Evolutionary conservation across 139 green algal species (phyloP).

Genomic region (Raphidocelis subcapitata): DNA sequence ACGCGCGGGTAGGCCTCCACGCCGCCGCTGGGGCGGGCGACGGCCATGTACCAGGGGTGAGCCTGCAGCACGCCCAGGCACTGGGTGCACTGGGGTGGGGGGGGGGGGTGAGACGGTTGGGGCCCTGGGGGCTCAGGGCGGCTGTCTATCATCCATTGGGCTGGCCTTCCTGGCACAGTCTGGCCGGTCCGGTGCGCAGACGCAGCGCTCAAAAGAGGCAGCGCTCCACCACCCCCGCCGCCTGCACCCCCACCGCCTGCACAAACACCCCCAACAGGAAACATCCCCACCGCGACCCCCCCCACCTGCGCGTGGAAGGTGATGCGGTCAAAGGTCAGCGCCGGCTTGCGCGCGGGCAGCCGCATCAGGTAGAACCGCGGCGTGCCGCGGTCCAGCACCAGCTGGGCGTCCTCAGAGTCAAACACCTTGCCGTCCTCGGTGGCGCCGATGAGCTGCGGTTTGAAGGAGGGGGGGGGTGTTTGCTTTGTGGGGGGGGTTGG

Average conservation of each 20-base stretch:
- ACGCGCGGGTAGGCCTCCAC: slow-evolving; percentile 39
- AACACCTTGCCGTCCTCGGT: slow-evolving; percentile 71
- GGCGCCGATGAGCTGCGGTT: slow-evolving; percentile 46
- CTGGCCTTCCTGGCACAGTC: too few relatives aligned
- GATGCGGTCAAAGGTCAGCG: slow-evolving; percentile 80
- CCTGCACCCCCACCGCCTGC: too few relatives aligned
- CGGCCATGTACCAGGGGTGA: slow-evolving; percentile 80
- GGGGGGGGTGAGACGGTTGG: slow-evolving; percentile 35
- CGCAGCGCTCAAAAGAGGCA: too few relatives aligned
- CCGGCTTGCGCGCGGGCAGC: slow-evolving; percentile 50
- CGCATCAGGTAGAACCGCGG: slow-evolving; percentile 96
- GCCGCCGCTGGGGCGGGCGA: slow-evolving; percentile 58
- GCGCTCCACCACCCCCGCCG: too few relatives aligned
- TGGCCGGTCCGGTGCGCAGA: too few relatives aligned
- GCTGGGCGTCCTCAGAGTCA: slow-evolving; percentile 65
- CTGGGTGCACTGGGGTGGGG: slow-evolving; percentile 43
- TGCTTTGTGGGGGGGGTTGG: not conserved
- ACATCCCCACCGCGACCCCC: too few relatives aligned
- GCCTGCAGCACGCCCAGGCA: slow-evolving; percentile 59
- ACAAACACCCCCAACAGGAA: too few relatives aligned
- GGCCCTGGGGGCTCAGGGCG: slow-evolving; percentile 33
- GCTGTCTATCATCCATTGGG: too few relatives aligned
- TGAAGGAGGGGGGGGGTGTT: not conserved
- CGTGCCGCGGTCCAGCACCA: slow-evolving; percentile 65
- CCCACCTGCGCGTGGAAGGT: slow-evolving; percentile 85